These are phyloP conservation scores for Phytophthora cryptogea DNA, from an alignment of 352 stramenopile genomes.

Conservation along the genomic window DNA sequence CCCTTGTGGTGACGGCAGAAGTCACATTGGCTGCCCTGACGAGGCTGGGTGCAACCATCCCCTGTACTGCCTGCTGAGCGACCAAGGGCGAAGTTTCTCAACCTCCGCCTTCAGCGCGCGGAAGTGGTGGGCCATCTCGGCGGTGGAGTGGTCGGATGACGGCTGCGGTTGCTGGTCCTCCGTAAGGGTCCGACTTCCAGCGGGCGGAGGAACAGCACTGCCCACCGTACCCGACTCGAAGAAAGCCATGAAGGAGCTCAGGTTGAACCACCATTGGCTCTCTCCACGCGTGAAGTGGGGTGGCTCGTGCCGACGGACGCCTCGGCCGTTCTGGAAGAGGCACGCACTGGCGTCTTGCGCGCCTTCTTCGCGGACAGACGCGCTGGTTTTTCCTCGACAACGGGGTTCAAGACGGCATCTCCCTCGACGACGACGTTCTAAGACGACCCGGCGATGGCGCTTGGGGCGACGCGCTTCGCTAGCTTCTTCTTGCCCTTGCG, in stretches of 20 bases:
- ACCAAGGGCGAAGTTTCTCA: no score
- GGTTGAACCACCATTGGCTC: no score
- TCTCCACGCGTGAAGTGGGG: no score
- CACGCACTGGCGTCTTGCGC: slow-evolving; percentile 2
- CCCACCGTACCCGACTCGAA: no score
- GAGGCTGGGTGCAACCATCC: no score
- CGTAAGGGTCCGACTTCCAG: not conserved
- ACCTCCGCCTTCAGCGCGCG: no score
- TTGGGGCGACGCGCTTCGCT: not conserved
- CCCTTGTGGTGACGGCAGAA: slow-evolving; percentile 3
- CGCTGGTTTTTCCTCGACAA: slow-evolving; percentile 4
- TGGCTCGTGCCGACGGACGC: slow-evolving; percentile 4
- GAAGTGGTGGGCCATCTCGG: no score
- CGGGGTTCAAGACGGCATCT: slow-evolving; percentile 1
- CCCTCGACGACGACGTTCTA: slow-evolving; percentile 1
- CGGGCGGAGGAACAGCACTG: not conserved
- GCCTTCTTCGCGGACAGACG: slow-evolving; percentile 5
- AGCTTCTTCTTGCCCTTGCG: slow-evolving; percentile 11
- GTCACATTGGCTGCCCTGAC: no score
- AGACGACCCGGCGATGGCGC: not conserved
- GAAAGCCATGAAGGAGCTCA: slow-evolving; percentile 5
- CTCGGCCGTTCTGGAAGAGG: no score
- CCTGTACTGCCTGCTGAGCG: not conserved
- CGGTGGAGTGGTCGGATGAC: no score
- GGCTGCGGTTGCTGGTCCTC: not conserved